A percentile compares a stretch with the other conserved stretches of the same genome.
Evolutionary conservation across 805 yeast species (phyloP).

Genomic region (Candida sakaeoensis): DNA sequence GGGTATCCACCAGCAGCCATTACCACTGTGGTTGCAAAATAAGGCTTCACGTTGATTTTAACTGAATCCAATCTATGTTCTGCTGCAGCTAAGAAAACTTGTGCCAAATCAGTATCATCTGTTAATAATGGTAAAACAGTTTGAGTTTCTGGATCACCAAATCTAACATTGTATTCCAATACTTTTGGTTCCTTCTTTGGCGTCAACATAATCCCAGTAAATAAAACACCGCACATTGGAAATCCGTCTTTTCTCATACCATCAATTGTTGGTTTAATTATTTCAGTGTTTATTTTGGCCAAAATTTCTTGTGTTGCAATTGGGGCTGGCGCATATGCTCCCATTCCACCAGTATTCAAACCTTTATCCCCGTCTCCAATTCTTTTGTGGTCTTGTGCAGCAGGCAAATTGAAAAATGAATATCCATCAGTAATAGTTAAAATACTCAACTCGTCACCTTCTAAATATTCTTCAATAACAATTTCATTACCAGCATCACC

Average conservation of each 20-base stretch:
- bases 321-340: slow-evolving; percentile 98
- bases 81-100: slow-evolving; percentile 88
- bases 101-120: slow-evolving; percentile 86
- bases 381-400: slow-evolving; percentile 98
- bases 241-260: slow-evolving; percentile 95
- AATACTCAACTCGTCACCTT: slow-evolving; percentile 95
- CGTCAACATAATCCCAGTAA: slow-evolving; percentile 92
- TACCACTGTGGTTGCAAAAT: slow-evolving; percentile 83
- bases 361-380: slow-evolving; percentile 92
- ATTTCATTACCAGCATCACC: slow-evolving; percentile 92
- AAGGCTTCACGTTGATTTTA: slow-evolving; percentile 46
- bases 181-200: slow-evolving; percentile 84
- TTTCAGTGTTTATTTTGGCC: slow-evolving; percentile 62
- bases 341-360: slow-evolving; percentile 99
- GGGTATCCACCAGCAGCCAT: slow-evolving; percentile 98
- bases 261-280: slow-evolving; percentile 86
- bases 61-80: slow-evolving; percentile 92
- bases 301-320: slow-evolving; percentile 77
- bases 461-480: slow-evolving; percentile 92
- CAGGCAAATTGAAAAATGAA: slow-evolving; percentile 83
- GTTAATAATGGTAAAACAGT: slow-evolving; percentile 85
- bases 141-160: slow-evolving; percentile 99
- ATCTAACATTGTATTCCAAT: slow-evolving; percentile 94
- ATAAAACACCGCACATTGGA: slow-evolving; percentile 94
- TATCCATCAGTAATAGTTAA: slow-evolving; percentile 93